A percentile compares a stretch with the other conserved stretches of the same genome.
phyloP scores from a whole-genome alignment of 202 grass and related monocot species.

The Zoysia matrella region DNA sequence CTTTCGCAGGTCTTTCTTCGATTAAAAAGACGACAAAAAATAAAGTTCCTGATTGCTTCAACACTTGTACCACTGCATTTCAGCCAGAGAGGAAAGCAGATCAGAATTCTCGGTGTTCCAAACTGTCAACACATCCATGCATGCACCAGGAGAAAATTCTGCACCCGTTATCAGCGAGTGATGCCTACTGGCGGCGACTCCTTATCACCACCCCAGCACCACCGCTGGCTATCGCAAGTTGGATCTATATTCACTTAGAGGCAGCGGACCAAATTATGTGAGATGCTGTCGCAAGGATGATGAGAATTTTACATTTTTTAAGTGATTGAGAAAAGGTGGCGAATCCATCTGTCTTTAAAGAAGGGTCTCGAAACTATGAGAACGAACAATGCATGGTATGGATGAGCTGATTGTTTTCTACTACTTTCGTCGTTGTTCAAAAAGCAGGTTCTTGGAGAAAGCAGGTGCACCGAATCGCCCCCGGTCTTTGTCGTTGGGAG shows the following conservation, averaged over 20 bases:
- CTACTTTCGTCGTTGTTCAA: background rate
- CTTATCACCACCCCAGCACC: background rate
- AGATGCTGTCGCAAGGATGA: background rate
- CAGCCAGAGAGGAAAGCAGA: background rate
- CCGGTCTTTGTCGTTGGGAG: too few relatives aligned
- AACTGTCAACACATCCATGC: background rate
- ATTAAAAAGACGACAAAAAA: constrained; percentile 20
- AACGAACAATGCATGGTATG: background rate
- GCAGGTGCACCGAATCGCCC: too few relatives aligned
- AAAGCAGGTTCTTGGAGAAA: constrained; percentile 1
- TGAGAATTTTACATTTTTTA: background rate
- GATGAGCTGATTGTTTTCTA: constrained; percentile 4
- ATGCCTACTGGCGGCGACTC: background rate
- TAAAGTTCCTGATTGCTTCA: background rate
- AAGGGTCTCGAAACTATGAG: background rate
- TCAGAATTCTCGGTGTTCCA: constrained; percentile 10
- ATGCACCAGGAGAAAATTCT: background rate
- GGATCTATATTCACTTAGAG: background rate
- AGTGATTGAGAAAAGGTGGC: background rate
- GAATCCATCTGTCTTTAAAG: background rate
- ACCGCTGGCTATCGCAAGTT: too few relatives aligned
- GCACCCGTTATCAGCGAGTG: background rate
- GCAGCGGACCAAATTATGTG: background rate
- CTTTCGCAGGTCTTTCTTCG: background rate
- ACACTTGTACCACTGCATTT: background rate